Percentiles rank a stretch among this genome's conserved stretches.
These are phyloP conservation scores for Mucor velutinosus DNA, from an alignment of 371 early-diverging fungal species.

Conservation along the genomic window DNA sequence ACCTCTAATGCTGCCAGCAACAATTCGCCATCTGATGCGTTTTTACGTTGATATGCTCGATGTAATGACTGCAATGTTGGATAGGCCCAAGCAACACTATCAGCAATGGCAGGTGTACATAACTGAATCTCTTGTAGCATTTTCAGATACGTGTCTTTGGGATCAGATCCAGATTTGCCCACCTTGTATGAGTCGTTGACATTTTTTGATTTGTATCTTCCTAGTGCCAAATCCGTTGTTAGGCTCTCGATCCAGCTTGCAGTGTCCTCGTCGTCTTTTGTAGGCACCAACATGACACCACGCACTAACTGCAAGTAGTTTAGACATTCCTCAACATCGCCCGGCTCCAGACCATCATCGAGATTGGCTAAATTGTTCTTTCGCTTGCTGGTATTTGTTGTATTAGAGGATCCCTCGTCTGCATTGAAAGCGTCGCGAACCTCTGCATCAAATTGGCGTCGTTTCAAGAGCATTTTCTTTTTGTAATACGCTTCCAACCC, in stretches of 20 bases:
- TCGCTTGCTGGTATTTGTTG: constrained; percentile 10
- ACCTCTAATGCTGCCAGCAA: constrained; percentile 57
- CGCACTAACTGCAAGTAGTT: constrained; percentile 47
- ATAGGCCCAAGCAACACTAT: constrained; percentile 54
- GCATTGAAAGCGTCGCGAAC: constrained; percentile 23
- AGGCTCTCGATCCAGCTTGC: constrained; percentile 53
- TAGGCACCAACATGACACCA: constrained; percentile 40
- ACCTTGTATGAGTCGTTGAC: constrained; percentile 17
- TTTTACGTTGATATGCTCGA: constrained; percentile 43
- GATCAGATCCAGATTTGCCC: constrained; percentile 53
- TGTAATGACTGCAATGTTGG: constrained; percentile 60
- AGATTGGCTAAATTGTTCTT: constrained; percentile 6
- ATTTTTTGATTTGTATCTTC: constrained; percentile 58
- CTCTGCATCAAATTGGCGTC: constrained; percentile 40
- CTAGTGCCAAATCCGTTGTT: constrained; percentile 62
- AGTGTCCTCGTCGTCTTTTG: constrained; percentile 54
- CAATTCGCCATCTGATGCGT: constrained; percentile 22
- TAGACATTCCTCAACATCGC: constrained; percentile 40
- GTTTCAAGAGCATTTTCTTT: constrained; percentile 29
- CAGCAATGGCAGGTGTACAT: constrained; percentile 61
- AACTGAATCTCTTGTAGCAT: constrained; percentile 71
- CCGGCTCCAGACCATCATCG: constrained; percentile 27
- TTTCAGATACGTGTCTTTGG: constrained; percentile 61
- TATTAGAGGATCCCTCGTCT: constrained; percentile 4
- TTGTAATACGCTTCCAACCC: constrained; percentile 57